Evolutionary conservation across 768 basidiomycete genomes (phyloP), one percentile per base, ranked within the genome.

Genomic region (Coprinopsis sp.): DNA sequence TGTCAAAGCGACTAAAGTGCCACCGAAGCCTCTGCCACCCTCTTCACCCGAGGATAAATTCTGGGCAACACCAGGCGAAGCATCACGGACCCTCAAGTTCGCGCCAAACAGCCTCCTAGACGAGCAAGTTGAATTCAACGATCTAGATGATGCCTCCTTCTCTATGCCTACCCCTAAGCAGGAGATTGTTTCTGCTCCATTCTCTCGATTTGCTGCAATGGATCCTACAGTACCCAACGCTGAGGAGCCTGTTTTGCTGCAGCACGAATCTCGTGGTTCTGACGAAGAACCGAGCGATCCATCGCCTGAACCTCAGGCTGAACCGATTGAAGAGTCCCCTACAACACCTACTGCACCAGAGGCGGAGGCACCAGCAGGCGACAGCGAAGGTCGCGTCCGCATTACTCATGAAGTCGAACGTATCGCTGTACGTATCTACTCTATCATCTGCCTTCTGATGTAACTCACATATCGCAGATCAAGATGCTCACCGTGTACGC

Each of bases 341-440:
- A n/a, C n/a, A n/a, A n/a, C n/a, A n/a, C n/a, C n/a, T n/a, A n/a
- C n/a, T n/a, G n/a, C n/a, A n/a, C n/a, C n/a, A n/a, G n/a, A n/a
- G n/a, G n/a, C n/a, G n/a, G n/a, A n/a, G n/a, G n/a, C n/a, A n/a
- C n/a, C n/a, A n/a, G n/a, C n/a, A n/a, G n/a, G n/a, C n/a, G 29
- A 47, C 21, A 46, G 47, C 11, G 56, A 41, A 49, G 53, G 41
- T 60, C 34, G 71, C 54, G 58, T 81, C 29, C 74, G 68, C 54
- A 60, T 83, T n/a, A 87, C 77, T 33, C 64, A 66, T 10, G 81
- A 86, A 49, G 68, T 85, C 19, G 85, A 89, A 53, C 70, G 69
- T 29, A 82, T 86, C 38, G 70, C 76, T 45, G 87, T 82, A 64
- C 51, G 81, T 67, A 10, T 14, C 39, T 46, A 14, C 31, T 31